Evolutionary conservation across 306 rosid species (phyloP), one percentile per base, ranked within the genome.

Genomic region (Vicia villosa): DNA sequence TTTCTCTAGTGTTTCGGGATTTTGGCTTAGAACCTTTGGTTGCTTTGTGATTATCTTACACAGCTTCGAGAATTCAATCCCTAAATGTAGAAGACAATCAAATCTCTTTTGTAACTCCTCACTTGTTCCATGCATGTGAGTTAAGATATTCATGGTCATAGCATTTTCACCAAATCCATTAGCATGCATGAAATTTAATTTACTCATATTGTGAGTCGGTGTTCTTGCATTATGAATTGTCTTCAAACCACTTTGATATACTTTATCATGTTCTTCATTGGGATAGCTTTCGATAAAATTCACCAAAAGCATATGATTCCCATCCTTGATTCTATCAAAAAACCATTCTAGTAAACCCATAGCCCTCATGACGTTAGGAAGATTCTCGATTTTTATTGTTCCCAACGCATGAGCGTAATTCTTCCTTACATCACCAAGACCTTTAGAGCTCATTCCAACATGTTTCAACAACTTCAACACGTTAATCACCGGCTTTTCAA

Each of bases 101-200:
- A 87, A 87, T 71, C 97, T 81, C 21, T 72, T 74, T 26, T 79
- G 77, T 67, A 89, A 72, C 76, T 86, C 78, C 4, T 19, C 21
- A 10, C 83, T 50, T 4, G 78, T 61, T 13, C 96, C 97, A 52
- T 89, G 91, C 85, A 92, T 38, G 43, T 57, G 26, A 36, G 50
- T 16, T 7, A 86, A 79, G 68, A 84, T 63, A 61, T 72, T 51
- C 66, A 87, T 59, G 50, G 90, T 89, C 67, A 76, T 20, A 68
- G 84, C 80, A 72, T 87, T 92, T 83, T 89, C 95, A 45, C 97
- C 97, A 80, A 84, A 92, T 63, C 97, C 97, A 11, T 72, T 55
- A 63, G 81, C 34, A 69, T 81, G 96, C 84, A 92, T 64, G 80
- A 89, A 87, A 32, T 86, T 68, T 19, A 92, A 77, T 81, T 87